These are phyloP conservation scores for Acrodontium crateriforme DNA, from an alignment of 2,329 filamentous ascomycete species.

Conservation along the genomic window DNA sequence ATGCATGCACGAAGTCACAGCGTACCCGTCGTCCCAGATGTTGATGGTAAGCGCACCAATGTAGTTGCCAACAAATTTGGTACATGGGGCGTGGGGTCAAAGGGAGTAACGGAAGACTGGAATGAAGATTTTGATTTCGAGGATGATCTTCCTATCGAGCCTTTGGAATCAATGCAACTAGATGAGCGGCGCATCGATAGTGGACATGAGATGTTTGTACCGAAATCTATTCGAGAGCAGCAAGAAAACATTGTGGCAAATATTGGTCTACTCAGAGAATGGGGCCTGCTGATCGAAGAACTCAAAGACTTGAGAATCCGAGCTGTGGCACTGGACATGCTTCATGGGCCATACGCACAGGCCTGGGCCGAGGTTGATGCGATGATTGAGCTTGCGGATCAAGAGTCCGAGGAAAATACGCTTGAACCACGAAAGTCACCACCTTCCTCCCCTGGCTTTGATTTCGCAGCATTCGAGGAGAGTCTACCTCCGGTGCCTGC, in stretches of 20 bases:
- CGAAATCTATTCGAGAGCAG: slow-evolving; percentile 64
- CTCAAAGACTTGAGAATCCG: slow-evolving; percentile 63
- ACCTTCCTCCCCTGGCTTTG: slow-evolving; percentile 42
- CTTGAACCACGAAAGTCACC: slow-evolving; percentile 38
- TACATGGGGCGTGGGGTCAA: slow-evolving; percentile 68
- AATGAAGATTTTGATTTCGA: slow-evolving; percentile 78
- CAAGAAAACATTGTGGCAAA: slow-evolving; percentile 73
- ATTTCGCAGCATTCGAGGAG: slow-evolving; percentile 45
- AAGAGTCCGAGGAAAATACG: slow-evolving; percentile 45
- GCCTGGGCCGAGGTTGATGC: slow-evolving; percentile 74
- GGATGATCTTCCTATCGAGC: slow-evolving; percentile 24
- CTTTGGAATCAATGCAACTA: slow-evolving; percentile 17
- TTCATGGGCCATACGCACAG: slow-evolving; percentile 35
- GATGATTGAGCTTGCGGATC: slow-evolving; percentile 69
- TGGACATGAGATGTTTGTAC: slow-evolving; percentile 51
- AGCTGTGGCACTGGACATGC: slow-evolving; percentile 52
- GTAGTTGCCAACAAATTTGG: slow-evolving; percentile 57
- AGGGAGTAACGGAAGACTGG: slow-evolving; percentile 75
- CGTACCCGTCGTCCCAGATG: slow-evolving; percentile 57
- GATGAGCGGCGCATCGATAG: slow-evolving; percentile 31
- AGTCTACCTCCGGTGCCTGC: too few relatives aligned
- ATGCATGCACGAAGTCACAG: slow-evolving; percentile 69
- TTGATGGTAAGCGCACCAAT: slow-evolving; percentile 36
- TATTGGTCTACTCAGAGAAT: slow-evolving; percentile 69
- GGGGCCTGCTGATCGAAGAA: slow-evolving; percentile 70